phyloP scores from a whole-genome alignment of 495 filamentous ascomycete species.

The Amniculicola lignicola region DNA sequence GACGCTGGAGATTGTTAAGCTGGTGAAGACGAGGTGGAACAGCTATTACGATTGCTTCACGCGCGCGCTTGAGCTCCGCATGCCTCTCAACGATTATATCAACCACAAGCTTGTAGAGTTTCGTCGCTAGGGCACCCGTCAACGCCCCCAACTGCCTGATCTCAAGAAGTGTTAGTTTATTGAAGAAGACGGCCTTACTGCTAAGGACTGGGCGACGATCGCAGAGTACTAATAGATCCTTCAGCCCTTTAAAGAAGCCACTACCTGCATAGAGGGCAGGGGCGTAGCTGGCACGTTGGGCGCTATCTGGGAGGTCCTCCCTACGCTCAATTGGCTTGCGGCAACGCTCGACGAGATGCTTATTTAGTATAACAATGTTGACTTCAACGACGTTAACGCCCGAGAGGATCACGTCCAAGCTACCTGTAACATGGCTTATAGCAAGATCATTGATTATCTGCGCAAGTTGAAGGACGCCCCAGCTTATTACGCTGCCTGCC shows the following conservation, averaged over 20 bases:
- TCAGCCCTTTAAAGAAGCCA: constrained; percentile 4
- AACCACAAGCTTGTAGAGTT: neutral
- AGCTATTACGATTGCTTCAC: neutral
- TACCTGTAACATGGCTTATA: neutral
- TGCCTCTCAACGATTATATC: neutral
- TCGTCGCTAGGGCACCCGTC: no score
- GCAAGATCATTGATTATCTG: constrained; percentile 1
- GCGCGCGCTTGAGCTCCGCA: neutral
- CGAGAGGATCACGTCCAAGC: constrained; percentile 7
- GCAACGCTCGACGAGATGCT: neutral
- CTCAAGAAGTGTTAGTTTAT: neutral
- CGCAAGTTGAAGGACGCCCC: neutral
- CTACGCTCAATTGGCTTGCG: neutral
- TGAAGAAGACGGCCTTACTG: neutral
- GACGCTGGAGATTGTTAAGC: neutral
- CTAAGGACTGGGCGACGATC: constrained; percentile 2
- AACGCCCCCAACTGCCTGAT: no score
- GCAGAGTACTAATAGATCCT: constrained; percentile 3
- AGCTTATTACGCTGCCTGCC: neutral
- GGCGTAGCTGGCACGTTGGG: constrained; percentile 1
- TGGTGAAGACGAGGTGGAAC: constrained; percentile 5
- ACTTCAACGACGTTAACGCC: constrained; percentile 8
- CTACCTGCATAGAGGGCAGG: neutral
- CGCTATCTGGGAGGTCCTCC: constrained; percentile 3
- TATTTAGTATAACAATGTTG: neutral